Percentiles rank a stretch among this genome's conserved stretches.
Conservation (phyloP, 305 asterid genomes). For the Coffea humblotiana region DNA sequence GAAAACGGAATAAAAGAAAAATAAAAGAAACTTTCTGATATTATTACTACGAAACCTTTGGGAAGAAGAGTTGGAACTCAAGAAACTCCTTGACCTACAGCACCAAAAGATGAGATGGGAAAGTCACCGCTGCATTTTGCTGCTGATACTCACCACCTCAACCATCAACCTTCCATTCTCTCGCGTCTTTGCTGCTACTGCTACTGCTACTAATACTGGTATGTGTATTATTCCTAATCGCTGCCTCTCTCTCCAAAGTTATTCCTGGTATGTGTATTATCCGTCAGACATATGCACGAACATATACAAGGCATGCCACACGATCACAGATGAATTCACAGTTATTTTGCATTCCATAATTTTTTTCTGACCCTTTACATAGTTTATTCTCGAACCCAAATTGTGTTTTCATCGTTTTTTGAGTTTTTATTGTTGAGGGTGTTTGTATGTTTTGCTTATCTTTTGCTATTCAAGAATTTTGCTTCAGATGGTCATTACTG, state of each 20-base stretch:
- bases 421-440: background rate
- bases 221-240: background rate
- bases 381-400: background rate
- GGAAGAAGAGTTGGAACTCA: no score
- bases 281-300: background rate
- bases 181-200: constrained; percentile 13
- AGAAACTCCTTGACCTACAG: background rate
- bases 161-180: constrained; percentile 10
- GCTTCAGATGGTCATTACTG: background rate
- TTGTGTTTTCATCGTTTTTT: background rate
- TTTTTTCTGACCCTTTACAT: background rate
- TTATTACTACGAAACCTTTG: no score
- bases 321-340: background rate
- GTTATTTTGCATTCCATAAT: background rate
- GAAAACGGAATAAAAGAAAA: no score
- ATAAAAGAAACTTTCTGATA: no score
- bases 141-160: background rate
- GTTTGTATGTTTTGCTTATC: background rate
- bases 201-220: background rate
- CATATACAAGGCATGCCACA: background rate
- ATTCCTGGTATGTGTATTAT: background rate
- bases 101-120: constrained; percentile 5
- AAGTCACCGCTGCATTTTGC: constrained; percentile 2
- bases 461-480: background rate
- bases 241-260: background rate